These are phyloP conservation scores for Volvox reticuliferus DNA, from an alignment of 139 green algal genomes.

Conservation along the genomic window DNA sequence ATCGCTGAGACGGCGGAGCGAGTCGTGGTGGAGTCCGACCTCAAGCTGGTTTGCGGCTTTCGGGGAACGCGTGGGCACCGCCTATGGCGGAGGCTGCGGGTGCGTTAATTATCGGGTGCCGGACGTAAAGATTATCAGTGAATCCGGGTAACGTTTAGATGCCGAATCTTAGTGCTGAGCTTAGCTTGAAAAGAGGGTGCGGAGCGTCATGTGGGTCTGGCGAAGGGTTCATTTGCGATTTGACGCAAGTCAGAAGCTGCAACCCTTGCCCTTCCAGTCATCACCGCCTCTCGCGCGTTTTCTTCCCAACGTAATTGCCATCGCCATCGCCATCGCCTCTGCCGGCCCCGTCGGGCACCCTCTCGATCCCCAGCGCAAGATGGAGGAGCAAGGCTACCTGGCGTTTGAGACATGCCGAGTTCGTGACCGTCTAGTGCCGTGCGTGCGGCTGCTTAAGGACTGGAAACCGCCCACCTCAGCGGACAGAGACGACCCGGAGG, in stretches of 20 bases:
- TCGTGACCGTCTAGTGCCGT: slow-evolving; percentile 49
- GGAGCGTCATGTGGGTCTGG: too few species aligned
- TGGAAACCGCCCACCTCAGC: background rate
- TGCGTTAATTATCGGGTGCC: background rate
- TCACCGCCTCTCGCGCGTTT: too few species aligned
- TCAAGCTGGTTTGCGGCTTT: slow-evolving; percentile 69
- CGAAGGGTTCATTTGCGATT: too few species aligned
- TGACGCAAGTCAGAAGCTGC: too few species aligned
- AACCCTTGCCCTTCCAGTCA: too few species aligned
- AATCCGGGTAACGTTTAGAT: too few species aligned
- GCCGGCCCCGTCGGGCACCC: background rate
- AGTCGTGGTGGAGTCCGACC: slow-evolving; percentile 63
- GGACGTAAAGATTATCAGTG: too few species aligned
- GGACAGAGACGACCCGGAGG: slow-evolving; percentile 41
- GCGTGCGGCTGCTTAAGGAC: slow-evolving; percentile 55
- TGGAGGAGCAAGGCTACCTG: slow-evolving; percentile 57
- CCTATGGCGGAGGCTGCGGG: slow-evolving; percentile 63
- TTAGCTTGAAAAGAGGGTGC: too few species aligned
- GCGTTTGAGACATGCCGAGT: slow-evolving; percentile 50
- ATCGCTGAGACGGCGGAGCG: slow-evolving; percentile 43
- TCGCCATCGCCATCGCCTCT: background rate
- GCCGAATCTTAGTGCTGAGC: too few species aligned
- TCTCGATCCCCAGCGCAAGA: slow-evolving; percentile 6
- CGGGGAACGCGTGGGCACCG: slow-evolving; percentile 55
- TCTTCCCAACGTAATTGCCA: background rate